Conservation (phyloP, 495 filamentous ascomycete genomes). For the Polyplosphaeria fusca region DNA sequence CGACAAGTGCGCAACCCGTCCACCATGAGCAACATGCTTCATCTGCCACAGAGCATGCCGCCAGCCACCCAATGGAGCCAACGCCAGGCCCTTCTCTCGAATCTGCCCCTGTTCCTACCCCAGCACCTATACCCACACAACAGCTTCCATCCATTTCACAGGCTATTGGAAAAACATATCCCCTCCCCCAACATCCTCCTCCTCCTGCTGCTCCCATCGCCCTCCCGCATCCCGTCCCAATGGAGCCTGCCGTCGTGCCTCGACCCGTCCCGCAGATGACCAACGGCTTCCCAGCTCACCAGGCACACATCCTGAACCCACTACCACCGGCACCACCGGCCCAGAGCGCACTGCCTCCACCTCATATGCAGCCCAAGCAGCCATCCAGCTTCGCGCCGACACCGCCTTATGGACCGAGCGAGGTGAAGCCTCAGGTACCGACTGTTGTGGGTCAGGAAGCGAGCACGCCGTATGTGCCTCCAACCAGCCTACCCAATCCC, state of each 20-base stretch:
- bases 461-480: not conserved
- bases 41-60: not conserved
- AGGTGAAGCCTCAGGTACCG: slow-evolving; percentile 1
- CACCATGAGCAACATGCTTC: not conserved
- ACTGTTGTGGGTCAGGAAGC: not conserved
- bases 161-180: no score
- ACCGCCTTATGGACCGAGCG: slow-evolving; percentile 10
- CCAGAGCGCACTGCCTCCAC: not conserved
- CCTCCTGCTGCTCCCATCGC: not conserved
- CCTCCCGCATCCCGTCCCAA: slow-evolving; percentile 2
- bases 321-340: slow-evolving; percentile 1
- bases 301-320: not conserved
- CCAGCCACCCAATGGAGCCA: not conserved
- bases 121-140: not conserved
- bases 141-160: not conserved
- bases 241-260: no score
- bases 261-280: no score
- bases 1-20: not conserved
- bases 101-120: not conserved
- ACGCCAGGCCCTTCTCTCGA: not conserved
- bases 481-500: not conserved
- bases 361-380: slow-evolving; percentile 2
- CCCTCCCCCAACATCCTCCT: no score
- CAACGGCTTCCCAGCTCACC: not conserved
- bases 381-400: slow-evolving; percentile 12